Percentiles rank a stretch among this genome's conserved stretches.
These are phyloP conservation scores for Calendula officinalis DNA, from an alignment of 129 eudicot species.

Conservation along the genomic window DNA sequence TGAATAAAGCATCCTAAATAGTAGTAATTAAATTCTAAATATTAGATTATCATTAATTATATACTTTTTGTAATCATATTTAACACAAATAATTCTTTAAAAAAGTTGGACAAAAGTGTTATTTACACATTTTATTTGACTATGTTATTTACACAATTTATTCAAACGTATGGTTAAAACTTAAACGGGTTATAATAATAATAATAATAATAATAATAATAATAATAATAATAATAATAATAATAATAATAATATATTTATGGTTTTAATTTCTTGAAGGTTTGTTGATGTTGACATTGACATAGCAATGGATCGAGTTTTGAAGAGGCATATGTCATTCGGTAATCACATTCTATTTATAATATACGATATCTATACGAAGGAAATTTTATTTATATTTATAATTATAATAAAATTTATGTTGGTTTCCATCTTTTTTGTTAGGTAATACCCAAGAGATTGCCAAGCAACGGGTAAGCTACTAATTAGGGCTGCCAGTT, in stretches of 20 bases:
- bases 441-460: constrained; percentile 71
- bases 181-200: not conserved
- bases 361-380: not conserved
- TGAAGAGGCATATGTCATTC: constrained; percentile 76
- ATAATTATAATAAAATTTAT: not conserved
- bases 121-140: no score
- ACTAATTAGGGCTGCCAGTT: not conserved
- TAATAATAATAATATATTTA: not conserved
- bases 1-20: no score
- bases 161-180: not conserved
- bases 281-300: constrained; percentile 79
- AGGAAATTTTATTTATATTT: not conserved
- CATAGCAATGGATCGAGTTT: constrained; percentile 73
- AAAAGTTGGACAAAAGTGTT: no score
- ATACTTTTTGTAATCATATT: not conserved
- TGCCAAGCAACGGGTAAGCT: constrained; percentile 80
- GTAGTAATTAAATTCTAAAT: no score
- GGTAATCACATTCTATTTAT: constrained; percentile 30
- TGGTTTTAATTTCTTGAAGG: constrained; percentile 45
- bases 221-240: not conserved
- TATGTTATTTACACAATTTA: not conserved
- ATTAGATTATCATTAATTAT: no score
- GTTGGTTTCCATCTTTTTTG: constrained; percentile 15
- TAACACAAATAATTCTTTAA: not conserved
- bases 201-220: not conserved